These are phyloP conservation scores for Lachancea meyersii DNA, from an alignment of 805 yeast genomes.

Conservation along the genomic window DNA sequence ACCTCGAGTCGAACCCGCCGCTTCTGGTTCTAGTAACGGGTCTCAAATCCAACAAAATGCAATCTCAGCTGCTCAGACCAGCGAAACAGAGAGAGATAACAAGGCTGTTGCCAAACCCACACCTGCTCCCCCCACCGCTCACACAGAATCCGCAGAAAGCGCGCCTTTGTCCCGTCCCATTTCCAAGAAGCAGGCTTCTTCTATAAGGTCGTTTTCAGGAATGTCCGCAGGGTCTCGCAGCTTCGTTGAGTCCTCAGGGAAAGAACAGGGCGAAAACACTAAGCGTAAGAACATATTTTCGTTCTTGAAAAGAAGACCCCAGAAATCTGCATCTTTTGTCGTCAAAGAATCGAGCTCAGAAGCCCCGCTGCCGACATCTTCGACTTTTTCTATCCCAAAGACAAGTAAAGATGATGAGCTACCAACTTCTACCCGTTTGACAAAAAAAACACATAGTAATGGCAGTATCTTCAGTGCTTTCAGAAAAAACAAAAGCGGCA, in stretches of 20 bases:
- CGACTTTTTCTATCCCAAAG: constrained; percentile 13
- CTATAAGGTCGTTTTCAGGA: constrained; percentile 6
- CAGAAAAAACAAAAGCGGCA: constrained; percentile 15
- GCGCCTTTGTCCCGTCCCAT: not conserved
- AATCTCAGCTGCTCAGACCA: not conserved
- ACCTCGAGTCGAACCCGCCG: constrained; percentile 9
- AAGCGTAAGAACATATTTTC: constrained; percentile 27
- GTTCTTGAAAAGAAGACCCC: constrained; percentile 24
- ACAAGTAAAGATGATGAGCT: constrained; percentile 8
- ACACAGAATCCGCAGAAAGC: not conserved
- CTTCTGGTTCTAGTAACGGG: not conserved
- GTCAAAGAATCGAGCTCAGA: not conserved
- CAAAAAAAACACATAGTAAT: constrained; percentile 27
- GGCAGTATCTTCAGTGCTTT: constrained; percentile 27
- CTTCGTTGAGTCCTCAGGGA: not conserved
- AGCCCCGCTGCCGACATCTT: constrained; percentile 15
- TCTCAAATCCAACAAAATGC: not conserved
- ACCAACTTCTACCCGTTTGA: constrained; percentile 17
- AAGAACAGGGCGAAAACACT: constrained; percentile 4
- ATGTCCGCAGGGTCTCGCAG: not conserved
- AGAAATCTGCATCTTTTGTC: constrained; percentile 7
- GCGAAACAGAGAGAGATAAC: not conserved
- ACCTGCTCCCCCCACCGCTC: not conserved
- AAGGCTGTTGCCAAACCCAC: not conserved
- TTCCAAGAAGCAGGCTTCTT: constrained; percentile 10